Conservation (phyloP, 2,329 filamentous ascomycete species). For the Apiospora rasikravindrae region DNA sequence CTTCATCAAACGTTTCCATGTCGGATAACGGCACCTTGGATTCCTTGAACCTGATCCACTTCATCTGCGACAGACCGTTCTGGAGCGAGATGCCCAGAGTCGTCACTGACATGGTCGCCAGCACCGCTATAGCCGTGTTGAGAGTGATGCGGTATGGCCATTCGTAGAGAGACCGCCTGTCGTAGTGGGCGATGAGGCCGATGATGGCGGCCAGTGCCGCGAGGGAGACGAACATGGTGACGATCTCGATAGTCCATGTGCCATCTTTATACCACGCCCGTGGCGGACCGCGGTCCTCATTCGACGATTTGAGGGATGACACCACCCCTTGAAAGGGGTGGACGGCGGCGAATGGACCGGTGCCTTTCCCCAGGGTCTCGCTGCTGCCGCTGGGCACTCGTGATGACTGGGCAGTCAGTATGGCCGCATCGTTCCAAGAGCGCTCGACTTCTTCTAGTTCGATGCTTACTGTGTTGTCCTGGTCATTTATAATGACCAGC, state of each 20-base stretch:
- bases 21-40: constrained; percentile 36
- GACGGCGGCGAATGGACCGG: background rate
- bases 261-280: constrained; percentile 20
- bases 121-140: constrained; percentile 39
- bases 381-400: constrained; percentile 32
- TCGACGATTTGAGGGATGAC: background rate
- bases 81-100: constrained; percentile 38
- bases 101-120: constrained; percentile 37
- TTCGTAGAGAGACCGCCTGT: constrained; percentile 34
- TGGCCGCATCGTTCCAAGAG: constrained; percentile 22
- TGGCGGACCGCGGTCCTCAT: background rate
- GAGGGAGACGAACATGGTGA: constrained; percentile 33
- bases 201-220: constrained; percentile 36
- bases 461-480: constrained; percentile 20
- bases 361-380: background rate
- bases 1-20: constrained; percentile 42
- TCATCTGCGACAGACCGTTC: constrained; percentile 39
- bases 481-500: background rate
- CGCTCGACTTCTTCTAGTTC: constrained; percentile 23
- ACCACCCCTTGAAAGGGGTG: background rate
- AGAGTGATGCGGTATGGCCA: constrained; percentile 41
- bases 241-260: constrained; percentile 37
- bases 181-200: constrained; percentile 37
- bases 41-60: constrained; percentile 41
- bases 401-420: constrained; percentile 20